Percentiles rank a stretch among this genome's conserved stretches.
Conservation (phyloP, 1,284 basidiomycete species). For the Ustilago hordei region DNA sequence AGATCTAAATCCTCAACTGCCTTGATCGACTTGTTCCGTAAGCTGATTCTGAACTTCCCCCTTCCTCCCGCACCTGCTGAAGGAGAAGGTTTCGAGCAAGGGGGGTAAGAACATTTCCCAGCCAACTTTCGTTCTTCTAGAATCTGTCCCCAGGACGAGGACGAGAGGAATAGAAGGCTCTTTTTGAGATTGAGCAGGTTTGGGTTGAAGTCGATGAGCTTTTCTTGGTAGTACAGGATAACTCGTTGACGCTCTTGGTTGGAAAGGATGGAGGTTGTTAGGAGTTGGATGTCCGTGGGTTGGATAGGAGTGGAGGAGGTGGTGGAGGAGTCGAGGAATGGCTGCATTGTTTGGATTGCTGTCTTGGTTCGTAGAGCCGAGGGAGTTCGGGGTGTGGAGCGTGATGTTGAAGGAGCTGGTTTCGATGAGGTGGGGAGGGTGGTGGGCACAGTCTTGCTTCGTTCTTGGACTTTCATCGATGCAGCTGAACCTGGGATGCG, state of each 20-base stretch:
- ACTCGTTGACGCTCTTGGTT: conserved; percentile 39
- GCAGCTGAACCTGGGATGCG: conserved; percentile 43
- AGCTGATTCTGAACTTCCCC: conserved; percentile 27
- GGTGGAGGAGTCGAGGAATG: conserved; percentile 35
- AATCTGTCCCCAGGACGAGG: conserved; percentile 38
- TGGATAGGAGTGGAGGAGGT: conserved; percentile 29
- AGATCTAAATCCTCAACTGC: conserved; percentile 26
- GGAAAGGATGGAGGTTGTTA: conserved; percentile 42
- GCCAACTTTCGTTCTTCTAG: conserved; percentile 40
- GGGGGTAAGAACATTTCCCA: conserved; percentile 32
- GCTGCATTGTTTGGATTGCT: conserved; percentile 34
- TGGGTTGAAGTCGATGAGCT: conserved; percentile 21
- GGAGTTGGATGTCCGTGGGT: conserved; percentile 52
- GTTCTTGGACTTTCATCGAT: conserved; percentile 44
- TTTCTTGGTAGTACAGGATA: conserved; percentile 36
- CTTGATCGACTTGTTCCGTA: conserved; percentile 21
- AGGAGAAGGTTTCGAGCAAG: conserved; percentile 23
- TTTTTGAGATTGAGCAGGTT: conserved; percentile 20
- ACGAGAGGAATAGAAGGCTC: conserved; percentile 21
- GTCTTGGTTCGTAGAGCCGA: conserved; percentile 1
- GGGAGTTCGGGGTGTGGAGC: not conserved
- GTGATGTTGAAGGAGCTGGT: not conserved
- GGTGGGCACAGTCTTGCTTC: not conserved
- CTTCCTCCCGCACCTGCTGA: not conserved
- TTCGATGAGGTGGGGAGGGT: too few relatives aligned